phyloP scores from a whole-genome alignment of 2,329 filamentous ascomycete genomes.

The Microsporum audouinii region DNA sequence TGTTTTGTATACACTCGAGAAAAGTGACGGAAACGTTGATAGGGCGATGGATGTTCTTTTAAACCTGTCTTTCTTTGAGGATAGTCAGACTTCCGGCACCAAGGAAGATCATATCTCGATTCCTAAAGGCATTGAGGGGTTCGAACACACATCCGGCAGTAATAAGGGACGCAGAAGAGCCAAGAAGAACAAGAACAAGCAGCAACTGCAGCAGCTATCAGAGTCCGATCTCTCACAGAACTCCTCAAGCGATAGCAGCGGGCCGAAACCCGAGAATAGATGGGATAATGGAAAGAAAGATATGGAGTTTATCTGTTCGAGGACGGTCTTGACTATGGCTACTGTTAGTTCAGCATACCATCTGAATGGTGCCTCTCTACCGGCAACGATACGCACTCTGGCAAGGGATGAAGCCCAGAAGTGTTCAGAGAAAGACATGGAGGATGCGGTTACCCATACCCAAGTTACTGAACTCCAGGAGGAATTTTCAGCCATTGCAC shows the following conservation, averaged over 20 bases:
- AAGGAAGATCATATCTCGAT: slow-evolving; percentile 37
- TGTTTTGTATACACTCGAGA: slow-evolving; percentile 55
- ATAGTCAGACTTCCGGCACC: slow-evolving; percentile 23
- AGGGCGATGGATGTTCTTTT: slow-evolving; percentile 68
- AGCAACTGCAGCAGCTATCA: slow-evolving; percentile 16
- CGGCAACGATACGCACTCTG: slow-evolving; percentile 45
- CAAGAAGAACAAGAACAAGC: slow-evolving; percentile 35
- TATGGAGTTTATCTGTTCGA: slow-evolving; percentile 49
- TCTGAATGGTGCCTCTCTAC: slow-evolving; percentile 44
- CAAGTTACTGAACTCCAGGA: slow-evolving; percentile 44
- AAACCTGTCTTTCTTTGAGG: slow-evolving; percentile 65
- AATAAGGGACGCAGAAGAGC: slow-evolving; percentile 31
- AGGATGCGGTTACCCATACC: slow-evolving; percentile 35
- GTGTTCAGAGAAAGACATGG: slow-evolving; percentile 25
- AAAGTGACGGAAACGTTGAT: slow-evolving; percentile 55
- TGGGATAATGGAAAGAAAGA: slow-evolving; percentile 49
- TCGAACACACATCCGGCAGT: slow-evolving; percentile 41
- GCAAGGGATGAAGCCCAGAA: slow-evolving; percentile 38
- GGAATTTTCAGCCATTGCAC: slow-evolving; percentile 44
- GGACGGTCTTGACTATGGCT: slow-evolving; percentile 36
- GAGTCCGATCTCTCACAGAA: slow-evolving; percentile 20
- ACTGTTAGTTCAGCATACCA: slow-evolving; percentile 49
- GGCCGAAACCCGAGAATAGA: slow-evolving; percentile 35
- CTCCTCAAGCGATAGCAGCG: slow-evolving; percentile 2
- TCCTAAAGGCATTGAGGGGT: slow-evolving; percentile 70